Conservation (phyloP, 2,329 filamentous ascomycete species). For the Cordyceps cateniannulata region DNA sequence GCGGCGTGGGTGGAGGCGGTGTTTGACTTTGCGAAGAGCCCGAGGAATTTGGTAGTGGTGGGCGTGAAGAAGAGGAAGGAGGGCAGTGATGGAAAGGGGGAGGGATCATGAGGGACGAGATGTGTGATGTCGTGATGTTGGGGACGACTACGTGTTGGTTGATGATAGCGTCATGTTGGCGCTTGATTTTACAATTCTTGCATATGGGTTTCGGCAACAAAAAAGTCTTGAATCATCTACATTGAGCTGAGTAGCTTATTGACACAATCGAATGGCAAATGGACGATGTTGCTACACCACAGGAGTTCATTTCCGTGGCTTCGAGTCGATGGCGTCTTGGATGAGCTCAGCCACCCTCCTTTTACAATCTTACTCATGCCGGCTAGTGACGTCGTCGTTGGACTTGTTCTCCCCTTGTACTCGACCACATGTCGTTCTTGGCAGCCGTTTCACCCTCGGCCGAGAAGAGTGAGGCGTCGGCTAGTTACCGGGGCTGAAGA, state of each 20-base stretch:
- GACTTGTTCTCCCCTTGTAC: neutral
- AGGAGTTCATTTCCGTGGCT: no score
- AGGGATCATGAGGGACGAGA: neutral
- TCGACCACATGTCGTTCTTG: neutral
- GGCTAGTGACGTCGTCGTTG: neutral
- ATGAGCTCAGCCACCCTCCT: no score
- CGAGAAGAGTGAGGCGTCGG: neutral
- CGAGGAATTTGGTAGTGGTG: slow-evolving; percentile 87
- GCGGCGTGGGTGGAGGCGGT: slow-evolving; percentile 89
- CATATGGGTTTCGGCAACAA: neutral
- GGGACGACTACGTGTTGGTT: neutral
- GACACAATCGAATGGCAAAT: no score
- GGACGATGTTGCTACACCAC: no score
- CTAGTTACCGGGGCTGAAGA: neutral
- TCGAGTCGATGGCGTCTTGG: no score
- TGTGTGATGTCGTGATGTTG: neutral
- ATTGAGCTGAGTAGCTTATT: no score
- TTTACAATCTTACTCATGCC: no score
- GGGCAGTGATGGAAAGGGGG: neutral
- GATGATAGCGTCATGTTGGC: neutral
- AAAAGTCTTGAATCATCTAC: no score
- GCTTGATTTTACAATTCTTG: no score
- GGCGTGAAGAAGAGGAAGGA: slow-evolving; percentile 62
- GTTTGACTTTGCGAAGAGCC: slow-evolving; percentile 81
- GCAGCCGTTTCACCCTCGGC: neutral